These are phyloP conservation scores for Anthracocystis walkeri DNA, from an alignment of 1,284 basidiomycete species.

Conservation along the genomic window DNA sequence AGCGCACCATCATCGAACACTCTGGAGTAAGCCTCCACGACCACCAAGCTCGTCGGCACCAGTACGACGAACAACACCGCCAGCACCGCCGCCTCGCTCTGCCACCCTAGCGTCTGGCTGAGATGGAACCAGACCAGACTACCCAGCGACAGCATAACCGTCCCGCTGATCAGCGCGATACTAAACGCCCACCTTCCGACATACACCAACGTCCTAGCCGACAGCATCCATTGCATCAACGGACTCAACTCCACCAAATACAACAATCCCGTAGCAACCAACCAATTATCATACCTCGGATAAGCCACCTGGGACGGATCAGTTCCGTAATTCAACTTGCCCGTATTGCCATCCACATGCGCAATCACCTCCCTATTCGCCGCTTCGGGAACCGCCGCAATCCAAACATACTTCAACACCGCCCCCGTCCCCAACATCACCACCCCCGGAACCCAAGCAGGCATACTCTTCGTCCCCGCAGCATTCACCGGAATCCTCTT, in stretches of 20 bases:
- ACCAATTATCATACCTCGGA: slow-evolving; percentile 59
- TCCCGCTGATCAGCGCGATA: slow-evolving; percentile 53
- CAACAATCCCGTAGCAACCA: slow-evolving; percentile 47
- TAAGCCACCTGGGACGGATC: slow-evolving; percentile 29
- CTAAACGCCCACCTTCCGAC: slow-evolving; percentile 49
- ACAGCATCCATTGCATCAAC: slow-evolving; percentile 12
- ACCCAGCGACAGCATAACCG: slow-evolving; percentile 54
- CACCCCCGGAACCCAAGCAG: slow-evolving; percentile 30
- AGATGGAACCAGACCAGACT: slow-evolving; percentile 34
- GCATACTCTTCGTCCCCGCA: slow-evolving; percentile 7
- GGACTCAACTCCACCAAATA: slow-evolving; percentile 52
- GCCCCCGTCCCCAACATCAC: slow-evolving; percentile 32
- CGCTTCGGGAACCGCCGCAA: slow-evolving; percentile 31
- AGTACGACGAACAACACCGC: slow-evolving; percentile 33
- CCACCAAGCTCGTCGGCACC: slow-evolving; percentile 28
- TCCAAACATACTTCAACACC: slow-evolving; percentile 59
- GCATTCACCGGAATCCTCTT: slow-evolving; percentile 27
- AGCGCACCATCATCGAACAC: slow-evolving; percentile 43
- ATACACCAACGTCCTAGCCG: slow-evolving; percentile 20
- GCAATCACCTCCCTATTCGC: slow-evolving; percentile 38
- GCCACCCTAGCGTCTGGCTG: slow-evolving; percentile 18
- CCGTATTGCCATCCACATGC: slow-evolving; percentile 50
- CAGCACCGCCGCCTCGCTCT: slow-evolving; percentile 19
- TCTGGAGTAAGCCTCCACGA: slow-evolving; percentile 35
- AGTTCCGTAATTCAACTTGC: slow-evolving; percentile 40